Conservation (phyloP, 2,329 filamentous ascomycete species). For the Coniochaeta prunicola region DNA sequence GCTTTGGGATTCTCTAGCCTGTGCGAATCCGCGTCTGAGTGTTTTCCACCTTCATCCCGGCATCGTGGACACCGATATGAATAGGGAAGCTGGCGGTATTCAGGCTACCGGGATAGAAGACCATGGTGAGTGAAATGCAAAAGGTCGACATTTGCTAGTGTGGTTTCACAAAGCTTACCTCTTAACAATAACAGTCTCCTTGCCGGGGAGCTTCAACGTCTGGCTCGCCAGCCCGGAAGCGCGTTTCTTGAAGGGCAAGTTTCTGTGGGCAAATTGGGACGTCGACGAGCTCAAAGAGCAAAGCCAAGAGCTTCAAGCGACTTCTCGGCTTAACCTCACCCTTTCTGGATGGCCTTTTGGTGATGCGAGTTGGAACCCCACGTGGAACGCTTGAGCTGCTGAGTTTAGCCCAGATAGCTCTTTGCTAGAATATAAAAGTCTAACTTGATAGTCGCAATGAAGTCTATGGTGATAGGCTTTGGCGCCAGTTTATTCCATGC, state of each 20-base stretch:
- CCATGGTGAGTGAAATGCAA: background rate
- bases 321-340: background rate
- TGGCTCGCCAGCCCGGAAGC: too few relatives aligned
- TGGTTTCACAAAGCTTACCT: too few relatives aligned
- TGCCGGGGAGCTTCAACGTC: slow-evolving; percentile 4
- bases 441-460: too few relatives aligned
- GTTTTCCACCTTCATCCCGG: slow-evolving; percentile 15
- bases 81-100: slow-evolving; percentile 3
- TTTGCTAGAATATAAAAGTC: too few relatives aligned
- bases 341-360: background rate
- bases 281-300: slow-evolving; percentile 3
- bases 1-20: slow-evolving; percentile 14
- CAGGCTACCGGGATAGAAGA: slow-evolving; percentile 2
- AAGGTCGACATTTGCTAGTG: too few relatives aligned
- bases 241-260: too few relatives aligned
- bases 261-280: too few relatives aligned
- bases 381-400: background rate
- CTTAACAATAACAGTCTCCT: too few relatives aligned
- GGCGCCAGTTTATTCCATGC: too few relatives aligned
- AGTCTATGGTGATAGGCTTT: too few relatives aligned
- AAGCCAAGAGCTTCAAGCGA: background rate
- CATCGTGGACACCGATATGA: slow-evolving; percentile 4
- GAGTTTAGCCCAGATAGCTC: too few relatives aligned
- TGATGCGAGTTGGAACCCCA: background rate
- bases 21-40: slow-evolving; percentile 12